phyloP scores from a whole-genome alignment of 2,329 filamentous ascomycete genomes.

The Torrubiella hemipterigena region DNA sequence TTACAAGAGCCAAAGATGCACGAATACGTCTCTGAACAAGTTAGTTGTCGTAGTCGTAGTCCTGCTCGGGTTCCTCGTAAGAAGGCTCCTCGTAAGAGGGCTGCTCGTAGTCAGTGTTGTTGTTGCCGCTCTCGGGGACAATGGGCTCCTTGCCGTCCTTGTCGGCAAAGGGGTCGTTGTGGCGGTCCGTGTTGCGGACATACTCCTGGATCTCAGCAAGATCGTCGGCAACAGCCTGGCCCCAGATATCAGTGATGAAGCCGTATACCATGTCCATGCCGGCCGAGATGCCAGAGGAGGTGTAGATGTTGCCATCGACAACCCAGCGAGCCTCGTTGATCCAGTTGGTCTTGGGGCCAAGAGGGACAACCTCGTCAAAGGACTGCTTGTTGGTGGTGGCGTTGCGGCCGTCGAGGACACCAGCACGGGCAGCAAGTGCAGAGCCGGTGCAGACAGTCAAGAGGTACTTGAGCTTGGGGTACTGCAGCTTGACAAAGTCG shows the following conservation, averaged over 20 bases:
- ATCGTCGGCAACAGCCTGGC: constrained; percentile 31
- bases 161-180: constrained; percentile 41
- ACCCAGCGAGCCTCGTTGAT: constrained; percentile 46
- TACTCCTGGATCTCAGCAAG: constrained; percentile 46
- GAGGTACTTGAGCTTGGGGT: constrained; percentile 33
- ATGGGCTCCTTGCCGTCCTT: too few relatives aligned
- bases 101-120: too few relatives aligned
- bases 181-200: constrained; percentile 35
- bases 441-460: constrained; percentile 54
- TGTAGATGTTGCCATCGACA: constrained; percentile 48
- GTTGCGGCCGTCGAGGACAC: constrained; percentile 39
- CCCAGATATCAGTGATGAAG: constrained; percentile 23
- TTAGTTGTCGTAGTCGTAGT: too few relatives aligned
- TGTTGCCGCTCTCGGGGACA: too few relatives aligned
- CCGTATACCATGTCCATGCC: constrained; percentile 26
- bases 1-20: too few relatives aligned
- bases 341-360: constrained; percentile 39
- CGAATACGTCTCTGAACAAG: too few relatives aligned
- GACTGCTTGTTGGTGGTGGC: constrained; percentile 51
- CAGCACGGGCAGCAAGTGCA: constrained; percentile 38
- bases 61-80: too few relatives aligned
- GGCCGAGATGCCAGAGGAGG: constrained; percentile 42
- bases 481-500: constrained; percentile 29
- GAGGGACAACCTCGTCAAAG: constrained; percentile 23
- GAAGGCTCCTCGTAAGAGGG: too few relatives aligned